Evolutionary conservation across 2,329 filamentous ascomycete genomes (phyloP).

Genomic region (Colletotrichum theobromicola): DNA sequence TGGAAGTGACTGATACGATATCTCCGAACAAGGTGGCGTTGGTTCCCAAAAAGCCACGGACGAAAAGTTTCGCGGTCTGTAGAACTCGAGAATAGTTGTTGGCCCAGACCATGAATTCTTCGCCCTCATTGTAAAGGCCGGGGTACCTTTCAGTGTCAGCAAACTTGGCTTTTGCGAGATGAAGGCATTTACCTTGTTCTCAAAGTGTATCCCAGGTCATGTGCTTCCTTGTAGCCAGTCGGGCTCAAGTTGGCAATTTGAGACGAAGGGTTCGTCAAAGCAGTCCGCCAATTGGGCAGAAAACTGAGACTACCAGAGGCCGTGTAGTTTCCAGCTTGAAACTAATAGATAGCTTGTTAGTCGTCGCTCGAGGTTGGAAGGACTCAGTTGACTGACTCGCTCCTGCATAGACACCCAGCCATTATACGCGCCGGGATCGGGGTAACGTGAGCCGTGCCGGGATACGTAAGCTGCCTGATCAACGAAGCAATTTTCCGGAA

Average conservation of each 20-base stretch:
- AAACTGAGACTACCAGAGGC: constrained; percentile 60
- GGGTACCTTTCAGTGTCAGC: constrained; percentile 39
- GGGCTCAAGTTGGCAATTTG: constrained; percentile 65
- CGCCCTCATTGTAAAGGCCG: constrained; percentile 53
- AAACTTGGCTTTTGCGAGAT: not conserved
- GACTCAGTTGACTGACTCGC: constrained; percentile 36
- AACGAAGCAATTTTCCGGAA: constrained; percentile 62
- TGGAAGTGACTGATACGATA: constrained; percentile 63
- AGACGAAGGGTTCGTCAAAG: constrained; percentile 55
- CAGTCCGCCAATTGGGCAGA: constrained; percentile 62
- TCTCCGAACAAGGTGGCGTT: constrained; percentile 57
- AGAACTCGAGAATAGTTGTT: constrained; percentile 70
- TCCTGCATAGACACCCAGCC: constrained; percentile 57
- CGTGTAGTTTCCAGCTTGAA: constrained; percentile 58
- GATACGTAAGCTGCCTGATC: constrained; percentile 65
- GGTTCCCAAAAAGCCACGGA: constrained; percentile 64
- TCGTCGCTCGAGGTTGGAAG: too few species aligned
- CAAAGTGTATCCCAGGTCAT: constrained; percentile 59
- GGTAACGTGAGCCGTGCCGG: constrained; percentile 68
- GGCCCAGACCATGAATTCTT: constrained; percentile 64
- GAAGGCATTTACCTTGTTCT: constrained; percentile 40
- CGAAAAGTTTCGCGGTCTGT: constrained; percentile 66
- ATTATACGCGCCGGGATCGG: constrained; percentile 63
- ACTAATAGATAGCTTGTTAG: constrained; percentile 35
- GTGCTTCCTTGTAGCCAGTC: constrained; percentile 67